Percentiles rank a stretch among this genome's conserved stretches.
These are phyloP conservation scores for Taxillus chinensis DNA, from an alignment of 164 flowering plant genomes.

Conservation along the genomic window DNA sequence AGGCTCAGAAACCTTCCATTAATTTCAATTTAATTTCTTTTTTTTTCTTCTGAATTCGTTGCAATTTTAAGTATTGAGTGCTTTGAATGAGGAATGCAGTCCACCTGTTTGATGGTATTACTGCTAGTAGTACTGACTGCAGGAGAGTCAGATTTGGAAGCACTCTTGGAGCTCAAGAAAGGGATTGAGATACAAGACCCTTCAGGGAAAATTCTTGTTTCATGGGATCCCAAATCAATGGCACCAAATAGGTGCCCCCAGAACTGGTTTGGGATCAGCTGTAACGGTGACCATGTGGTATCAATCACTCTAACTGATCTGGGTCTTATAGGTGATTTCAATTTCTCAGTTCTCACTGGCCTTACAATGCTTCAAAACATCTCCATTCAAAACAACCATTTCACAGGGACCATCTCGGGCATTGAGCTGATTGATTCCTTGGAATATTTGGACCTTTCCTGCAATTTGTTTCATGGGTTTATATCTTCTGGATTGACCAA, in stretches of 20 bases:
- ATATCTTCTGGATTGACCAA: slow-evolving; percentile 26
- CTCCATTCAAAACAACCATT: slow-evolving; percentile 42
- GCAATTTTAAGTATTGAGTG: too few species aligned
- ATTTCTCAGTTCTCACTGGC: slow-evolving; percentile 27
- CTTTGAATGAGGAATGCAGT: slow-evolving; percentile 24
- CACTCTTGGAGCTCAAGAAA: slow-evolving; percentile 52
- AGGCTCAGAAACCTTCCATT: too few species aligned
- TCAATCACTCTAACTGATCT: slow-evolving; percentile 32
- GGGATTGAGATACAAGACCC: slow-evolving; percentile 37
- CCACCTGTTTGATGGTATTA: slow-evolving; percentile 21
- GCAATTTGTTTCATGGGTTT: slow-evolving; percentile 39
- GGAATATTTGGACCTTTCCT: slow-evolving; percentile 43
- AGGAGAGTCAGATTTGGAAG: slow-evolving; percentile 42
- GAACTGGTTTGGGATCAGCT: slow-evolving; percentile 51
- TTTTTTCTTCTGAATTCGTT: too few species aligned
- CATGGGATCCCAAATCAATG: slow-evolving; percentile 49
- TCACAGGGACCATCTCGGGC: slow-evolving; percentile 32
- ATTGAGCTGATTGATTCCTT: slow-evolving; percentile 29
- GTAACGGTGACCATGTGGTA: slow-evolving; percentile 34
- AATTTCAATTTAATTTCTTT: too few species aligned
- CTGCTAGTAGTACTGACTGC: slow-evolving; percentile 20
- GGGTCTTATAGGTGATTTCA: slow-evolving; percentile 45
- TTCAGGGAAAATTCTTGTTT: slow-evolving; percentile 24
- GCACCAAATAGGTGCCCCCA: slow-evolving; percentile 48
- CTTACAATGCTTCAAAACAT: slow-evolving; percentile 39